phyloP scores from a whole-genome alignment of 192 early-diverging fungal genomes.

The Backusella mclennaniae region DNA sequence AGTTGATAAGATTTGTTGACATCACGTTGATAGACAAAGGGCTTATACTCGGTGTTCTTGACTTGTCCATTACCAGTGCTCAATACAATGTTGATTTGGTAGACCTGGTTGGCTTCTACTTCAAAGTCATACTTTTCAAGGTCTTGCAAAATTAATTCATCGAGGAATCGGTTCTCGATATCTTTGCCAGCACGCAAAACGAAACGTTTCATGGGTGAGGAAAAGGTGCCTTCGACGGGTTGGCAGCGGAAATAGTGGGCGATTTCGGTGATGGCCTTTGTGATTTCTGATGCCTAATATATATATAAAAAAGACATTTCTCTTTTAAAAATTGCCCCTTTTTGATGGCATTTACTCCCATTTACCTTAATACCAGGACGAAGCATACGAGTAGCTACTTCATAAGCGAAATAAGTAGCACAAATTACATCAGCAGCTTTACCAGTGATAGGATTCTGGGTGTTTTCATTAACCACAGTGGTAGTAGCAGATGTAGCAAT shows the following conservation, averaged over 20 bases:
- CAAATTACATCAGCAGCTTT: constrained; percentile 36
- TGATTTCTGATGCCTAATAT: constrained; percentile 48
- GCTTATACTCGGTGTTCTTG: constrained; percentile 49
- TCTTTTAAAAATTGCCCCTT: background rate
- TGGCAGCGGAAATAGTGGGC: constrained; percentile 64
- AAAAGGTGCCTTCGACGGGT: constrained; percentile 66
- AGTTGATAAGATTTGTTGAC: constrained; percentile 71
- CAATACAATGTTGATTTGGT: constrained; percentile 69
- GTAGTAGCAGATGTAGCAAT: constrained; percentile 84
- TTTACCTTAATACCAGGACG: constrained; percentile 66
- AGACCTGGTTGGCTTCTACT: constrained; percentile 70
- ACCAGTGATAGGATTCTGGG: constrained; percentile 56
- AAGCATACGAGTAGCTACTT: constrained; percentile 79
- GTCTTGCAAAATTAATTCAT: constrained; percentile 42
- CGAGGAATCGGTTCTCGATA: constrained; percentile 56
- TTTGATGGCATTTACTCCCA: background rate
- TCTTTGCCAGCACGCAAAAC: constrained; percentile 65
- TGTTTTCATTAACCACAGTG: constrained; percentile 61
- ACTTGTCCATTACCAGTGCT: constrained; percentile 61
- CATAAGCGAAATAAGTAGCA: constrained; percentile 80
- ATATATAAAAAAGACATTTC: background rate
- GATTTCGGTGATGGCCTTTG: constrained; percentile 56
- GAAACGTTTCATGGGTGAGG: constrained; percentile 73
- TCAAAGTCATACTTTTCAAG: constrained; percentile 60
- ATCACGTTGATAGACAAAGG: constrained; percentile 70